phyloP scores from a whole-genome alignment of 495 filamentous ascomycete species.

The Extremus antarcticus region DNA sequence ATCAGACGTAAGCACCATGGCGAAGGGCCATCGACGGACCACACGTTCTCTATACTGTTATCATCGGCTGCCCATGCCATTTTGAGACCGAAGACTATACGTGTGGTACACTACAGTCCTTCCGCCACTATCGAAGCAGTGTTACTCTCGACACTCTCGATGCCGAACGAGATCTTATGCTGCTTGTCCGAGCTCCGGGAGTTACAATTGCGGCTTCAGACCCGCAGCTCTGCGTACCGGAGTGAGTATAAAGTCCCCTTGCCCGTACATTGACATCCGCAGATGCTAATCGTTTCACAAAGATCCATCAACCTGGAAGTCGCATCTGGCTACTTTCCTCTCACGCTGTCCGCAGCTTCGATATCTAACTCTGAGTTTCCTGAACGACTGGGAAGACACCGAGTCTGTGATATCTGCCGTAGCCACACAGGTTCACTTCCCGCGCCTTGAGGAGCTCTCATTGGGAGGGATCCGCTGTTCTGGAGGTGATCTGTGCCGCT shows the following conservation, averaged over 20 bases:
- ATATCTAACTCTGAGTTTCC: not conserved
- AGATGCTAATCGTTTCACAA: not conserved
- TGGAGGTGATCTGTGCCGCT: not conserved
- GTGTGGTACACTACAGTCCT: not conserved
- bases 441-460: not conserved
- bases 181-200: not conserved
- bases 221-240: not conserved
- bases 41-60: not conserved
- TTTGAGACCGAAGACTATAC: not conserved
- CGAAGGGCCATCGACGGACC: not conserved
- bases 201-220: not conserved
- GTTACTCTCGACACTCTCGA: not conserved
- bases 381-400: not conserved
- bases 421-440: not conserved
- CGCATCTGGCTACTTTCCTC: not conserved
- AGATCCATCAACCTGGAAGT: not conserved
- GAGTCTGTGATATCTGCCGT: not conserved
- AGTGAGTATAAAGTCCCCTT: not conserved
- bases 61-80: not conserved
- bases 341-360: not conserved
- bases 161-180: not conserved
- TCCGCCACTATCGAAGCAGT: not conserved
- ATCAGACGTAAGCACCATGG: not conserved
- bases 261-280: not conserved
- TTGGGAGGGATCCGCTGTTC: not conserved